These are phyloP conservation scores for Aspergillus chevalieri DNA, from an alignment of 2,329 filamentous ascomycete genomes.

Conservation along the genomic window DNA sequence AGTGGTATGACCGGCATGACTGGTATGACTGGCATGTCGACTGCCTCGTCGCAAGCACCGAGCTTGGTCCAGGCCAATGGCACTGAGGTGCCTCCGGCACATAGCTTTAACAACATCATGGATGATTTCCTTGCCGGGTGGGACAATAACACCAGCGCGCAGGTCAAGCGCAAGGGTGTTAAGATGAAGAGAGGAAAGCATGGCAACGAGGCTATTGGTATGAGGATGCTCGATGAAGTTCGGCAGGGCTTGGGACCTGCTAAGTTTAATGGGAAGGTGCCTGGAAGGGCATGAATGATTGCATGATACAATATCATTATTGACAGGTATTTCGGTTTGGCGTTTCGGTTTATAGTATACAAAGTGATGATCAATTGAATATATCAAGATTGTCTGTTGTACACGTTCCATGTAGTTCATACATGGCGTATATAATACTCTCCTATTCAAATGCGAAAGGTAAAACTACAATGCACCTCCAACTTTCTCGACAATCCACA, in stretches of 20 bases:
- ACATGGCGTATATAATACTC: background rate
- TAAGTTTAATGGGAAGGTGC: slow-evolving; percentile 43
- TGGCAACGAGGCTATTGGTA: slow-evolving; percentile 70
- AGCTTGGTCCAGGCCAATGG: slow-evolving; percentile 40
- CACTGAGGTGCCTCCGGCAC: slow-evolving; percentile 53
- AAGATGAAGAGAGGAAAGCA: slow-evolving; percentile 65
- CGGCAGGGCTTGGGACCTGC: slow-evolving; percentile 72
- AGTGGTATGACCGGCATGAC: slow-evolving; percentile 49
- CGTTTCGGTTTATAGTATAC: slow-evolving; percentile 7
- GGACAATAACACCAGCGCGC: slow-evolving; percentile 38
- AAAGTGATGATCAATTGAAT: background rate
- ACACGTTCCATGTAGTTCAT: background rate
- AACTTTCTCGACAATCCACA: slow-evolving; percentile 85
- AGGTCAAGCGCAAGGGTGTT: slow-evolving; percentile 39
- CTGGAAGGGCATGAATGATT: slow-evolving; percentile 26
- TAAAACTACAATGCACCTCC: slow-evolving; percentile 69
- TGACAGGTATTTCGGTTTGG: slow-evolving; percentile 17
- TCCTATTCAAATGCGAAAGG: background rate
- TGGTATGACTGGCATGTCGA: slow-evolving; percentile 51
- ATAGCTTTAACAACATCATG: slow-evolving; percentile 83
- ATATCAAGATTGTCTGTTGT: background rate
- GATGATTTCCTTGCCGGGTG: slow-evolving; percentile 78
- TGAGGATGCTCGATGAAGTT: slow-evolving; percentile 88
- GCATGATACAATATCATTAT: slow-evolving; percentile 12
- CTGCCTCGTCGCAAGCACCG: slow-evolving; percentile 54